Percentiles rank a stretch among this genome's conserved stretches.
Evolutionary conservation across 768 basidiomycete genomes (phyloP).

Genomic region (Leccinum fibrillosum): DNA sequence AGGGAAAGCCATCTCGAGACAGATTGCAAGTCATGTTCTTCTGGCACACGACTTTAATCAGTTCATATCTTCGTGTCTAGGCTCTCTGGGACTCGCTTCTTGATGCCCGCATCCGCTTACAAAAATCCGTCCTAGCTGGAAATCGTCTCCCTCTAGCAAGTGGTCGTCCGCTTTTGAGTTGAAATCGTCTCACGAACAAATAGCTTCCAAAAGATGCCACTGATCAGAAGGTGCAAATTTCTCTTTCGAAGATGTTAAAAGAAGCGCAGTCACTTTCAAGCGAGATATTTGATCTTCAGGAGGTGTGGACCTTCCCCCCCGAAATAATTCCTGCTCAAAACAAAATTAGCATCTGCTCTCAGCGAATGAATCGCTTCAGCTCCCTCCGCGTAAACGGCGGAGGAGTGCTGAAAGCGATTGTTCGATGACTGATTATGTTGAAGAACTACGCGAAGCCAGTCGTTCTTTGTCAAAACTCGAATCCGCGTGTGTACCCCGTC

Average conservation of each 20-base stretch:
- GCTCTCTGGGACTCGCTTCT: conserved; percentile 82
- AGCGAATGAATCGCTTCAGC: conserved; percentile 44
- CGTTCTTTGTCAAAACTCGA: conserved; percentile 46
- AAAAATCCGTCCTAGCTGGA: conserved; percentile 68
- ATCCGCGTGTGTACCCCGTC: conserved; percentile 41
- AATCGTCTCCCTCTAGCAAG: conserved; percentile 67
- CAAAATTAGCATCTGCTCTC: conserved; percentile 41
- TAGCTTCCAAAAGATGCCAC: conserved; percentile 32
- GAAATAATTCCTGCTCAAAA: conserved; percentile 13
- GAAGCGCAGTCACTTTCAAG: conserved; percentile 62
- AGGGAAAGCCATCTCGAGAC: conserved; percentile 78
- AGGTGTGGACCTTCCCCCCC: conserved; percentile 40
- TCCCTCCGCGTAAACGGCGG: conserved; percentile 58
- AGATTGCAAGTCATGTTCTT: conserved; percentile 59
- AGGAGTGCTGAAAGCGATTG: conserved; percentile 32
- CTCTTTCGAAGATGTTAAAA: conserved; percentile 51
- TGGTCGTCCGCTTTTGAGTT: conserved; percentile 7
- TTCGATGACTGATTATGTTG: conserved; percentile 9
- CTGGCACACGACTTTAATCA: not conserved
- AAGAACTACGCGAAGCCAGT: conserved; percentile 42
- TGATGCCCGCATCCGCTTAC: conserved; percentile 88
- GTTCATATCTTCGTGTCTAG: conserved; percentile 37
- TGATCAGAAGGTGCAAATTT: conserved; percentile 39
- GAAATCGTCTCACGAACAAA: conserved; percentile 13
- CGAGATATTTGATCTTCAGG: conserved; percentile 66